Base-by-base conservation (phyloP, 1,284 basidiomycete genomes). In the Cutaneotrichosporon daszewskae region DNA sequence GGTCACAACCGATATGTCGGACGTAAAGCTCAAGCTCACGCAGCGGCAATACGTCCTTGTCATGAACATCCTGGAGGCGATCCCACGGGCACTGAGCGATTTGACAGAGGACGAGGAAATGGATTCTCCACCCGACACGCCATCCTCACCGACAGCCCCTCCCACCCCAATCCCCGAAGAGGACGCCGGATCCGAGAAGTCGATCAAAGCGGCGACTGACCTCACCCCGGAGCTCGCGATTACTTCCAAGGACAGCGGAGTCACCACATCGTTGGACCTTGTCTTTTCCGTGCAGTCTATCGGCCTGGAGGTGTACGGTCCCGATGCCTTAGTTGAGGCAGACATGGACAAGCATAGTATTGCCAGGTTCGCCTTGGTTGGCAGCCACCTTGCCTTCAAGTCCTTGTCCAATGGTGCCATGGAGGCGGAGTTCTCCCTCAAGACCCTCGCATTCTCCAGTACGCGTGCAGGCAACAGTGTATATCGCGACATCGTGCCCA, bases 401-500 rank as follows among this genome's bases (percentile, higher is more conserved):
- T 77, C 82, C 64, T 76, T 92, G 18, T 86, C 85, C 14, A 82
- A 92, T 64, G 83, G 84, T 18, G 81, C 89, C 9, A 77, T 82
- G 53, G 90, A 96, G 67, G 83, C 85, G 3, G 91, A 97, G 68
- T 74, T 96, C 37, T 77, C 90, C 27, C 73, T 98, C 24, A 84
- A 85, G 61, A 90, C 92, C 0, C 84, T 98, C 60, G 91, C 89
- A 0, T 85, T 96, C 74, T 83, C 79, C 62, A 95, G 94, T 64
- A 97, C 85, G 5, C 77, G 85, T 36, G 79, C 85, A 0, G 87
- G 87, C 7, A 77, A 76, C 44, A 86, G 88, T 16, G 85, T 82
- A 60, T 97, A 94, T 75, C 79, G 94, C 36, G 94, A 98, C 65
- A 92, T 98, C 47, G 87, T 98, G 49, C 95, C 95, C 1, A 84